Percentiles rank a stretch among this genome's conserved stretches.
phyloP scores from a whole-genome alignment of 257 asterid species.

The Nicotiana tabacum region DNA sequence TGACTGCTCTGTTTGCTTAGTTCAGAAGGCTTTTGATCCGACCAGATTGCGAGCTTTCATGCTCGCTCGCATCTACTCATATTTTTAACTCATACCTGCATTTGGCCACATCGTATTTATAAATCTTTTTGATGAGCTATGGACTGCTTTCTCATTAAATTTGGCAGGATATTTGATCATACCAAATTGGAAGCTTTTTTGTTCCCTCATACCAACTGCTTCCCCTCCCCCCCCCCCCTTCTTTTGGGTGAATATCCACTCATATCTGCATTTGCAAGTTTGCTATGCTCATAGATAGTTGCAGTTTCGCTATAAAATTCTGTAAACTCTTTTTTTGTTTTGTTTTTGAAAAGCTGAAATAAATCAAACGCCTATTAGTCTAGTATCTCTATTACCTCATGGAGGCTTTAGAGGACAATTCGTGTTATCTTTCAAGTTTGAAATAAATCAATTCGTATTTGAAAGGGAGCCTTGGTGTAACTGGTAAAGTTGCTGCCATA shows the following conservation, averaged over 20 bases:
- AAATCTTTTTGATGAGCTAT: not conserved
- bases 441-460: not conserved
- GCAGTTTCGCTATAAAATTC: not conserved
- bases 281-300: not conserved
- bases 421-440: not conserved
- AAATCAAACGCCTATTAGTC: not conserved
- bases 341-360: not conserved
- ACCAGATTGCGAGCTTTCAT: not conserved
- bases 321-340: not conserved
- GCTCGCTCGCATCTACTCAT: not conserved
- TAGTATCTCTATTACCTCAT: not conserved
- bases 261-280: not conserved
- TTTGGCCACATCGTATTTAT: not conserved
- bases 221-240: too few species aligned
- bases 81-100: not conserved
- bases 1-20: not conserved
- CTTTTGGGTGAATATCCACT: not conserved
- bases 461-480: too few species aligned
- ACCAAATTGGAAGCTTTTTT: not conserved
- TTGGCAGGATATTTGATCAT: not conserved
- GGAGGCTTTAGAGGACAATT: not conserved
- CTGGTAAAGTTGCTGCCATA: too few species aligned
- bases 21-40: not conserved
- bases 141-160: not conserved
- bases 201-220: not conserved